Base-by-base conservation (phyloP, 257 asterid genomes). In the Rubia yunnanensis region DNA sequence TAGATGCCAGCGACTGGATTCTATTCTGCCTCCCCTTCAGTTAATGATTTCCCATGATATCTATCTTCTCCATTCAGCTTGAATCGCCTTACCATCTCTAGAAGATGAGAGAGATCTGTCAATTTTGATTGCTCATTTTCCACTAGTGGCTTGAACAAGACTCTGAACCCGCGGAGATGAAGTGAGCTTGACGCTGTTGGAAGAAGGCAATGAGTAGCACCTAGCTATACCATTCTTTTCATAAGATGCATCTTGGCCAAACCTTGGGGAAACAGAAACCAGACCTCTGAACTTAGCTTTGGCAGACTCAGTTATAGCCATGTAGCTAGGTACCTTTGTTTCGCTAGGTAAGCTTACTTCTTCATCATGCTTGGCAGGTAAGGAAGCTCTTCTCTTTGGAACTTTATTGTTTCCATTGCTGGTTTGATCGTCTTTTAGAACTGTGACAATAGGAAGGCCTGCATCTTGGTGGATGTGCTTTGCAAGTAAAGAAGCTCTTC, bases 281-380 rank as follows among this genome's bases (percentile, higher is more conserved):
- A 77, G 84, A 38, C 60, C 77, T 74, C 60, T 79, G 59, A 72
- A 75, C 79, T 81, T 81, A 30, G 87, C 89, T 70, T 79, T 78
- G 28, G 89, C 82, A 68, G 87, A 81, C 67, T 83, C 78, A 48
- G 88, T 83, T 66, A 68, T 77, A n/a, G 82, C 83, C 92, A 85
- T 85, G 70, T 85, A 81, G 70, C 88, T 85, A n/a, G 86, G 88
- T 17, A 81, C 70, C 67, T 65, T 80, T 59, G 71, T 67, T 18
- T 34, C 61, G 57, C 49, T 77, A 27, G 59, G 75, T 46, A 53
- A 10, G 50, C 74, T 55, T 27, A 48, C 77, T 39, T 67, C 69
- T 58, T 65, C 60, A 60, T 71, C 80, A 68, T 46, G 68, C 68
- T 67, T 76, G 60, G 79, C 77, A 35, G 86, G 81, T 60, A 82